Percentiles rank a stretch among this genome's conserved stretches.
Evolutionary conservation across 2,329 filamentous ascomycete species (phyloP).

Genomic region (Aspergillus awamori): DNA sequence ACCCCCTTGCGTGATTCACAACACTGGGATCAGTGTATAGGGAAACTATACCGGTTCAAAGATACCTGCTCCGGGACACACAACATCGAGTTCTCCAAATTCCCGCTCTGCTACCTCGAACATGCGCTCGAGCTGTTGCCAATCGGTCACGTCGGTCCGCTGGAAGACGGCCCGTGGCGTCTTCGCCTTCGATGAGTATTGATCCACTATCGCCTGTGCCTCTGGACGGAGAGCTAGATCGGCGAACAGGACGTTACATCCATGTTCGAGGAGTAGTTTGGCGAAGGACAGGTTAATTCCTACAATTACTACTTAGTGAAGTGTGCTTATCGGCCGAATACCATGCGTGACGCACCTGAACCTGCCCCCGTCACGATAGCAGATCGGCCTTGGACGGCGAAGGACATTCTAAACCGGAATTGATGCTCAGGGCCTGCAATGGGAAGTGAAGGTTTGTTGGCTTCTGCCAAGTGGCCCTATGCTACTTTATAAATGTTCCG

Average conservation of each 20-base stretch:
- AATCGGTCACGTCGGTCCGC: slow-evolving; percentile 53
- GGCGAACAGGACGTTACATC: slow-evolving; percentile 51
- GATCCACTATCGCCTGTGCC: slow-evolving; percentile 44
- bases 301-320: slow-evolving; percentile 20
- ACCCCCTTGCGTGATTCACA: not conserved
- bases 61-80: slow-evolving; percentile 52
- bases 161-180: slow-evolving; percentile 46
- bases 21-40: not conserved
- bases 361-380: slow-evolving; percentile 60
- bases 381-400: slow-evolving; percentile 49
- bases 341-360: slow-evolving; percentile 46
- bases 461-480: not conserved
- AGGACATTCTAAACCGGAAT: slow-evolving; percentile 33
- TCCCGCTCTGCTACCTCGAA: slow-evolving; percentile 53
- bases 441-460: not conserved
- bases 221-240: slow-evolving; percentile 50
- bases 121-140: slow-evolving; percentile 53
- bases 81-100: slow-evolving; percentile 52
- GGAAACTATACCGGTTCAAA: slow-evolving; percentile 44
- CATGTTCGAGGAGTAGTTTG: slow-evolving; percentile 46
- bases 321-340: not conserved
- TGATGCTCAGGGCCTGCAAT: not conserved
- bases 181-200: slow-evolving; percentile 33
- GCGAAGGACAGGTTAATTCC: slow-evolving; percentile 53
- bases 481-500: slow-evolving; percentile 6